Evolutionary conservation across 2,329 filamentous ascomycete species (phyloP).

Genomic region (Rugonectria rugulosa): DNA sequence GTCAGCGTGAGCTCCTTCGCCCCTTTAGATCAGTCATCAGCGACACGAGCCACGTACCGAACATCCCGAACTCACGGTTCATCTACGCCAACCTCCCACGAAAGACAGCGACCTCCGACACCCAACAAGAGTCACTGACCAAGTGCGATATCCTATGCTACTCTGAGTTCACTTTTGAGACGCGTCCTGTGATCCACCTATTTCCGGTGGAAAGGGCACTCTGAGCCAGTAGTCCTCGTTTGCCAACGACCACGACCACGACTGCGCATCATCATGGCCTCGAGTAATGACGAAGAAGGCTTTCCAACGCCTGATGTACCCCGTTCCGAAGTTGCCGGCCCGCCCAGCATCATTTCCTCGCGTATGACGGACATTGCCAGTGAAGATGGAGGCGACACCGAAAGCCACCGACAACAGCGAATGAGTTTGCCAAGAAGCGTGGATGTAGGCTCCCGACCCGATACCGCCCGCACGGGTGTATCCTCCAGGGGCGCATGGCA

Average conservation of each 20-base stretch:
- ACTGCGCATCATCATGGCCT: conserved; percentile 45
- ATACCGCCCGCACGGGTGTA: conserved; percentile 60
- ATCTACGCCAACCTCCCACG: conserved; percentile 24
- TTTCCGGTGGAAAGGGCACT: conserved; percentile 10
- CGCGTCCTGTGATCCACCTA: conserved; percentile 18
- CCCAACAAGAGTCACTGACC: conserved; percentile 1
- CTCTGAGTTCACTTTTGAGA: conserved; percentile 6
- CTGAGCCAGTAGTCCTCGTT: conserved; percentile 24
- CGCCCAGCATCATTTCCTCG: conserved; percentile 74
- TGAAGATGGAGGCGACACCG: conserved; percentile 59
- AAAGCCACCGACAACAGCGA: conserved; percentile 38
- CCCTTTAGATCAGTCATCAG: conserved; percentile 33
- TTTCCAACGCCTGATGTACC: conserved; percentile 52
- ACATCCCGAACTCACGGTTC: conserved; percentile 34
- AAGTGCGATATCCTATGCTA: conserved; percentile 12
- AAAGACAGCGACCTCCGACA: conserved; percentile 7
- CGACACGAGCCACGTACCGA: conserved; percentile 38
- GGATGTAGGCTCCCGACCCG: conserved; percentile 59
- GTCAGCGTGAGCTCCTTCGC: conserved; percentile 8
- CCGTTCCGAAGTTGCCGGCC: conserved; percentile 53
- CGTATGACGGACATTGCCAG: conserved; percentile 72
- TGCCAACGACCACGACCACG: conserved; percentile 24
- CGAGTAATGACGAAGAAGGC: conserved; percentile 48
- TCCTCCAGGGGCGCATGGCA: conserved; percentile 55
- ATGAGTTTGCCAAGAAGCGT: conserved; percentile 47